Base-by-base conservation (phyloP, 352 stramenopile species). In the Globisporangium cystogenes region DNA sequence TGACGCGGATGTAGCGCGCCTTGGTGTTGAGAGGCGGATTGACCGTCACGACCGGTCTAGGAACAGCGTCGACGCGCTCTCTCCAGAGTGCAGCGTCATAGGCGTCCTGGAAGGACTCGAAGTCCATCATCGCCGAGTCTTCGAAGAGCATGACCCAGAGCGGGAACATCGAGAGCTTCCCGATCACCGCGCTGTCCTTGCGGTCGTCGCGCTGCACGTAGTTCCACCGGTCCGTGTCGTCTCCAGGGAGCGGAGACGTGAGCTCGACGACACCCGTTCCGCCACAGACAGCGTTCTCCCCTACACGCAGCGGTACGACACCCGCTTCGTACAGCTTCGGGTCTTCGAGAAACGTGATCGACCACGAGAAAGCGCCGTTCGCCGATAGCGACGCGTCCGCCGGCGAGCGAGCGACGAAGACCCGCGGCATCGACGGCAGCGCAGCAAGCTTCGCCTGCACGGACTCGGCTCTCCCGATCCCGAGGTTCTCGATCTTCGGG, bases 141-240 rank as follows among this genome's bases (percentile, higher is more conserved):
- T 90, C 77, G 42, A 87, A 91, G 5, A 95, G 57, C 54, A 93
- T 60, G 31, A 93, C 67, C 74, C 81, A 95, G 46, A 85, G 90
- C 12, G 84, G 84, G 26, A 88, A 85, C 67, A 92, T 87, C 11
- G 68, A 68, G 21, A 72, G 37, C 16, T 76, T 56, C 0, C 58
- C 55, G 23, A 57, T 64, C 1, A 33, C 51, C 4, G 53, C 53
- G 20, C 36, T 70, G 27, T 63, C 43, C n/a, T 41, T 51, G 0
- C 57, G 56, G 1, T 62, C 27, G 48, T 78, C 60, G 2, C 62
- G 53, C 0, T 67, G 51, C 1, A 50, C 33, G 51, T 86, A 86
- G 14, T 65, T 43, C 45, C 72, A 66, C 0, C 60, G 49, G 42
- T 86, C 72, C 4, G 46, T 47, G 44, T 82, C 66, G 33, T 87